Conservation (phyloP, 495 filamentous ascomycete species). For the Sphaerosporella brunnea region DNA sequence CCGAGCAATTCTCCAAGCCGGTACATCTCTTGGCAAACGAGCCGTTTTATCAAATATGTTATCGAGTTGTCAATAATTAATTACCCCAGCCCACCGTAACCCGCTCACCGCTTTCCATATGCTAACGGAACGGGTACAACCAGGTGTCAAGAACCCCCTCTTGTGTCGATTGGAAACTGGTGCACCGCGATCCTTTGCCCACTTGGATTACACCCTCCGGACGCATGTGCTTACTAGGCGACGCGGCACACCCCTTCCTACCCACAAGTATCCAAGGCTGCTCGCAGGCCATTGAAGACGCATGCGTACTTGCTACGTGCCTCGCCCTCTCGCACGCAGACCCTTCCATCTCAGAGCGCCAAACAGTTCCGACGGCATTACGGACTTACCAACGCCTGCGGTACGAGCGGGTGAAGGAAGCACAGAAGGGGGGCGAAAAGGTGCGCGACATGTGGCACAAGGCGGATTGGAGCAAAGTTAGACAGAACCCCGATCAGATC, state of each 20-base stretch:
- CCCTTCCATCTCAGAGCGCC: constrained; percentile 11
- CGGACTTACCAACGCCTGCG: constrained; percentile 34
- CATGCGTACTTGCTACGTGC: constrained; percentile 44
- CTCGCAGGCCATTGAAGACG: constrained; percentile 58
- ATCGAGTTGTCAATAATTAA: no score
- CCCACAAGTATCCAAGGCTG: constrained; percentile 57
- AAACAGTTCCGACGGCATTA: constrained; percentile 31
- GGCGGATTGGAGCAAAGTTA: constrained; percentile 39
- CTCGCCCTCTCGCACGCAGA: constrained; percentile 30
- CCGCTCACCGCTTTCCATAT: no score
- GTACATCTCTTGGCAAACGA: no score
- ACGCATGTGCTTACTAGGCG: constrained; percentile 47
- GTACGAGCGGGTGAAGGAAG: constrained; percentile 37
- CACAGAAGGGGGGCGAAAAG: constrained; percentile 41
- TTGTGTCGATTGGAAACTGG: constrained; percentile 50
- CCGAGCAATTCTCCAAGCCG: no score
- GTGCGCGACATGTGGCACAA: constrained; percentile 46
- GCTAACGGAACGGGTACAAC: no score
- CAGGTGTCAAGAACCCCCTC: constrained; percentile 38
- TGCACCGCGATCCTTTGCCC: constrained; percentile 50
- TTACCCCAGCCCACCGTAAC: no score
- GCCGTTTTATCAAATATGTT: constrained; percentile 18
- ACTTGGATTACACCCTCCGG: constrained; percentile 43
- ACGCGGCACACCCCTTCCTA: constrained; percentile 56
- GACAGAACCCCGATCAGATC: constrained; percentile 41